Base-by-base conservation (phyloP, 1,284 basidiomycete species). In the Pisolithus thermaeus region DNA sequence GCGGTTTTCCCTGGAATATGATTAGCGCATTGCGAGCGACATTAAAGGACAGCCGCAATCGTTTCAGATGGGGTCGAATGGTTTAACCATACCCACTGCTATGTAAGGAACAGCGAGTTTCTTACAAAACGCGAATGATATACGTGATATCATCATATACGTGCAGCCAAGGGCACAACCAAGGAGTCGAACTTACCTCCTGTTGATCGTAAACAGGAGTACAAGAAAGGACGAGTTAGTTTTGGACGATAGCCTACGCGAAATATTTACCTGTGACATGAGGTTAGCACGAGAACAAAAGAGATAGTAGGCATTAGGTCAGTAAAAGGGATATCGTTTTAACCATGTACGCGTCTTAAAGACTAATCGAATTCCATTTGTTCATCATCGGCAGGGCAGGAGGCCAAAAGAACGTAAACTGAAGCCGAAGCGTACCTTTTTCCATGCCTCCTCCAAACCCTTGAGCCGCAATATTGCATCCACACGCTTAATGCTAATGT, bases 381-480 rank as follows among this genome's bases (percentile, higher is more conserved):
- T 70, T 79, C 86, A 87, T 88, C 87, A 76, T 46, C 35, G 38
- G 36, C 56, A 54, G 59, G 48, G 30, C 52, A 43, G 41, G 48
- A 23, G 50, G 32, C 49, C 46, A 28, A 56, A 52, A 57, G 47
- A 51, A n/a, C 56, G 49, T 42, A 18, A 60, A 47, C 16, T 14
- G 51, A 50, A 25, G 76, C 84, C 64, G 16, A 35, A 14, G 14
- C 12, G 32, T 63, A 88, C 87, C 80, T 87, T 78, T 61, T 72
- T 67, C 83, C 81, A 89, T 46, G 76, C 72, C 41, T 71, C 66
- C 66, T 92, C 89, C 56, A 90, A 71, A 32, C 85, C 83, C 64
- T 92, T 92, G 59, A 93, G 68, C 40, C 87, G 76, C 43, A 93
- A 69, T 51, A 92, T 86, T 0, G 90, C 90, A 49, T 90, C 81